Evolutionary conservation across 2,329 filamentous ascomycete species (phyloP).

Genomic region (Xylariaceae sp.): DNA sequence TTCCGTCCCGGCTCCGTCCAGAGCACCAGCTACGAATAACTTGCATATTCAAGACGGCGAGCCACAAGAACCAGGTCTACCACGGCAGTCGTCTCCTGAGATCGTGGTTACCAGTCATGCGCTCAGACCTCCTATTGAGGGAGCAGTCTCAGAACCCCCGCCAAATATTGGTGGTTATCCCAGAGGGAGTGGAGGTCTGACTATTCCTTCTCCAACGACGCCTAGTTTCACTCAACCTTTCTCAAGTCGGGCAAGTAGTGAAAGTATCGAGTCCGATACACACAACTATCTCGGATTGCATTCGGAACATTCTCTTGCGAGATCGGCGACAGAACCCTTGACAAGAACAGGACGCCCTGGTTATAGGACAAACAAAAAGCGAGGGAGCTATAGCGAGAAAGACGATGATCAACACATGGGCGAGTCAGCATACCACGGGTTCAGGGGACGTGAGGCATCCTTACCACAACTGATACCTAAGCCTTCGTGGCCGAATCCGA

Average conservation of each 20-base stretch:
- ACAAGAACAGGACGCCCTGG: not conserved
- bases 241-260: conserved; percentile 26
- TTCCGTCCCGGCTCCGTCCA: conserved; percentile 6
- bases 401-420: not conserved
- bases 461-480: conserved; percentile 35
- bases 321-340: not conserved
- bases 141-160: conserved; percentile 23
- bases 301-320: not conserved
- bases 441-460: conserved; percentile 10
- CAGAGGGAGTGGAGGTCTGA: conserved; percentile 30
- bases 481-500: conserved; percentile 37
- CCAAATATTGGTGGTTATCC: conserved; percentile 12
- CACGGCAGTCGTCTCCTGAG: conserved; percentile 29
- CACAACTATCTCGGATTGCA: conserved; percentile 7
- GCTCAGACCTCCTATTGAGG: conserved; percentile 26
- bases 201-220: conserved; percentile 30
- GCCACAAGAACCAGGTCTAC: conserved; percentile 11
- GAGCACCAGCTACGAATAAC: conserved; percentile 22
- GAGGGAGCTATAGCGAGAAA: too few relatives aligned
- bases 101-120: conserved; percentile 36
- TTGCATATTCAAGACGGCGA: conserved; percentile 23
- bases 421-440: conserved; percentile 1
- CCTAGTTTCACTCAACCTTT: conserved; percentile 28
- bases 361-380: too few relatives aligned
- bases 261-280: conserved; percentile 22